phyloP scores from a whole-genome alignment of 78 protist genomes.

The Polysphondylium violaceum region DNA sequence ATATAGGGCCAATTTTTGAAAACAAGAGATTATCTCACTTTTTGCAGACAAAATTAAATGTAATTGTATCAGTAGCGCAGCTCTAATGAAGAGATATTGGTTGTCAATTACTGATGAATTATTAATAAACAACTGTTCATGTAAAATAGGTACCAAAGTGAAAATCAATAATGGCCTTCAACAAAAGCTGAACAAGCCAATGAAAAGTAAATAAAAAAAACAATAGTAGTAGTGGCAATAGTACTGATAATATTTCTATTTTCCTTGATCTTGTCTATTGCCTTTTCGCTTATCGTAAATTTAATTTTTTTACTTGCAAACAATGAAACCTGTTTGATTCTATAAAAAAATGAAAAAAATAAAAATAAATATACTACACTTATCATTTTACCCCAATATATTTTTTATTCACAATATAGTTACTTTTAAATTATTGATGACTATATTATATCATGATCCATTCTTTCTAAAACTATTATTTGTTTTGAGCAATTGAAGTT shows the following conservation, averaged over 20 bases:
- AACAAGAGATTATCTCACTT: too few relatives aligned
- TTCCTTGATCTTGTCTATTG: background rate
- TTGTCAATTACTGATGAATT: conserved; percentile 10
- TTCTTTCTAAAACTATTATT: too few relatives aligned
- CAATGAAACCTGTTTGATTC: conserved; percentile 27
- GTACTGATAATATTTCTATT: background rate
- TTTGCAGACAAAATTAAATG: conserved; percentile 13
- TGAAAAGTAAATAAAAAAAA: too few relatives aligned
- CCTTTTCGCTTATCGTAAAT: conserved; percentile 3
- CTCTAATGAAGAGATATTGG: conserved; percentile 2
- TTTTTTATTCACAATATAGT: background rate
- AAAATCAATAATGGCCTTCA: background rate
- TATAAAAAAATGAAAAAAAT: background rate
- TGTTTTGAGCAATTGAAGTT: too few relatives aligned
- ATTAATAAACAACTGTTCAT: background rate
- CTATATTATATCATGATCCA: conserved; percentile 7
- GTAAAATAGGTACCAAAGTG: background rate
- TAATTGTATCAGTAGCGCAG: conserved; percentile 23
- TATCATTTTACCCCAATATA: background rate
- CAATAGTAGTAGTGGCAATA: too few relatives aligned
- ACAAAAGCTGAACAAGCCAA: too few relatives aligned
- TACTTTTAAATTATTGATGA: conserved; percentile 10
- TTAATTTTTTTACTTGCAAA: conserved; percentile 14
- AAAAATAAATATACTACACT: too few relatives aligned
- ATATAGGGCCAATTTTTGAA: too few relatives aligned